phyloP scores from a whole-genome alignment of 2,329 filamentous ascomycete genomes.

The Ophiostoma himal-ulmi region DNA sequence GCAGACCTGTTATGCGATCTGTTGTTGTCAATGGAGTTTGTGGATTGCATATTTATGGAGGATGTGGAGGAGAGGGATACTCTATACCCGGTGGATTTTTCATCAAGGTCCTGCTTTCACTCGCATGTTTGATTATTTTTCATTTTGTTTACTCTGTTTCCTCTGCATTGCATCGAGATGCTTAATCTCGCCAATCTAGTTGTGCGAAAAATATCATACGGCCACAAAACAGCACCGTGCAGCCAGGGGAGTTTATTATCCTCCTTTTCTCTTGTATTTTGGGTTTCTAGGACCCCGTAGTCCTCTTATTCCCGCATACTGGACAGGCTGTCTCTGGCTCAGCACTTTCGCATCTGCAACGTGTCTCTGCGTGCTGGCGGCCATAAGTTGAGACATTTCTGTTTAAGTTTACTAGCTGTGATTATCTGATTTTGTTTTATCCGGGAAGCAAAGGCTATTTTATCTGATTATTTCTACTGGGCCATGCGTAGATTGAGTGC shows the following conservation, averaged over 20 bases:
- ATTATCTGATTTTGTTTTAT: too few species aligned
- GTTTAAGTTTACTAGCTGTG: not conserved
- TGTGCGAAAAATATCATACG: not conserved
- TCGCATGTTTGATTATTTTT: not conserved
- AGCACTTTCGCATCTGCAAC: not conserved
- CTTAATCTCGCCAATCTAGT: not conserved
- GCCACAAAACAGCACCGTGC: not conserved
- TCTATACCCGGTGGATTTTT: constrained; percentile 8
- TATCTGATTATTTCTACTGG: not conserved
- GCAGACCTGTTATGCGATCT: not conserved
- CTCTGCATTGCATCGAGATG: not conserved
- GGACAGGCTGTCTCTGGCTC: too few species aligned
- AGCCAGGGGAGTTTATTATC: not conserved
- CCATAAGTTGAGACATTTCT: too few species aligned
- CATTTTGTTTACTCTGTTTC: not conserved
- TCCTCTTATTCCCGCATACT: not conserved
- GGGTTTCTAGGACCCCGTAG: not conserved
- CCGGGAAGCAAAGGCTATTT: too few species aligned
- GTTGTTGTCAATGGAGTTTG: not conserved
- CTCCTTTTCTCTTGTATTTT: not conserved
- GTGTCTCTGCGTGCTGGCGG: too few species aligned
- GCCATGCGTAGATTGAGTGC: not conserved
- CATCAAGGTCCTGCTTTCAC: not conserved
- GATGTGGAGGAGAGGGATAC: not conserved
- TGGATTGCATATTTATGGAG: not conserved